phyloP scores from a whole-genome alignment of 495 filamentous ascomycete species.

The Neurospora cerealis region DNA sequence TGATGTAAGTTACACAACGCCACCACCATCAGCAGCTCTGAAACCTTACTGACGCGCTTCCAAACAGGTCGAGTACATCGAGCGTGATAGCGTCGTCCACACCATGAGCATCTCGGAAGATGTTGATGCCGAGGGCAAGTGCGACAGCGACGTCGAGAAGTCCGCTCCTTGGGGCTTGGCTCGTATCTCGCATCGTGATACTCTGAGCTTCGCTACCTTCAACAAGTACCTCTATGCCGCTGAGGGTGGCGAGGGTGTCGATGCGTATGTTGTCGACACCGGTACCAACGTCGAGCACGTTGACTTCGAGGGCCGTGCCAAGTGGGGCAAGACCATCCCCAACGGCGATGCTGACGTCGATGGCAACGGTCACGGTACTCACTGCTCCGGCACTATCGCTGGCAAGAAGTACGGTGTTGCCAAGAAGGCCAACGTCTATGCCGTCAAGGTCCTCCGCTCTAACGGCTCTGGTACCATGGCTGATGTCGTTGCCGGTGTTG shows the following conservation, averaged over 20 bases:
- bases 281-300: conserved; percentile 90
- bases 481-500: conserved; percentile 96
- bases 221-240: conserved; percentile 95
- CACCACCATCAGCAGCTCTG: background rate
- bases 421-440: conserved; percentile 94
- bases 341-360: conserved; percentile 72
- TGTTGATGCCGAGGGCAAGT: conserved; percentile 13
- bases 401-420: conserved; percentile 99
- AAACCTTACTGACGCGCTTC: conserved; percentile 5
- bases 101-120: conserved; percentile 43
- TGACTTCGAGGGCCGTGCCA: conserved; percentile 92
- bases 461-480: conserved; percentile 98
- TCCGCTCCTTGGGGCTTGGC: conserved; percentile 96
- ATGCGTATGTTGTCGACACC: conserved; percentile 98
- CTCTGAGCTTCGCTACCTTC: conserved; percentile 79
- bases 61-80: conserved; percentile 87
- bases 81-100: conserved; percentile 86
- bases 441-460: conserved; percentile 95
- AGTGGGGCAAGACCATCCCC: conserved; percentile 96
- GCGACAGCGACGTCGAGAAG: conserved; percentile 57
- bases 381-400: conserved; percentile 96
- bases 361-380: conserved; percentile 98
- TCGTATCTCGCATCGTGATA: conserved; percentile 88
- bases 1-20: conserved; percentile 63
- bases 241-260: conserved; percentile 93